These are phyloP conservation scores for Hymenoscyphus fraxineus DNA, from an alignment of 2,329 filamentous ascomycete species.

Conservation along the genomic window DNA sequence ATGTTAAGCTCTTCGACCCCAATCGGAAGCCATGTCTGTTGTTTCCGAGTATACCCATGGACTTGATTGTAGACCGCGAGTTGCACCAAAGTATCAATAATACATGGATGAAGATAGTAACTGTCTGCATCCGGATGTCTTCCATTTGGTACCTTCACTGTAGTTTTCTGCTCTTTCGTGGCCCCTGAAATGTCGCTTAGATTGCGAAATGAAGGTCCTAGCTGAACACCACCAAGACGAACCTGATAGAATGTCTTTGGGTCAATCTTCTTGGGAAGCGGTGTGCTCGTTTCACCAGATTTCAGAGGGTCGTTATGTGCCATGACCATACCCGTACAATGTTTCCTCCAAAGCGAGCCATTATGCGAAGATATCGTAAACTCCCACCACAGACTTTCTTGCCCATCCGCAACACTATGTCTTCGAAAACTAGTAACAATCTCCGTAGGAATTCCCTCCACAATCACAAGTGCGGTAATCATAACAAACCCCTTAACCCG, in stretches of 20 bases:
- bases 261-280: not conserved
- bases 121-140: not conserved
- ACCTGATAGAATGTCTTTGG: not conserved
- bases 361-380: slow-evolving; percentile 32
- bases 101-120: not conserved
- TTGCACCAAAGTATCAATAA: not conserved
- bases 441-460: slow-evolving; percentile 12
- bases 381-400: slow-evolving; percentile 30
- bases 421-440: slow-evolving; percentile 3
- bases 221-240: not conserved
- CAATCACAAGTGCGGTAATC: slow-evolving; percentile 25
- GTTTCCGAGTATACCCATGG: not conserved
- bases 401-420: slow-evolving; percentile 14
- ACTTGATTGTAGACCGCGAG: not conserved
- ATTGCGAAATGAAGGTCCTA: not conserved
- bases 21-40: not conserved
- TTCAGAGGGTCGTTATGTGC: not conserved
- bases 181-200: not conserved
- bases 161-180: not conserved
- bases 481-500: slow-evolving; percentile 5
- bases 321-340: slow-evolving; percentile 19
- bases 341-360: slow-evolving; percentile 30
- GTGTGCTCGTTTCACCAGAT: not conserved
- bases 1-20: not conserved
- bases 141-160: not conserved